These are phyloP conservation scores for Arxiozyma bovina DNA, from an alignment of 1,139 yeast species.

Conservation along the genomic window DNA sequence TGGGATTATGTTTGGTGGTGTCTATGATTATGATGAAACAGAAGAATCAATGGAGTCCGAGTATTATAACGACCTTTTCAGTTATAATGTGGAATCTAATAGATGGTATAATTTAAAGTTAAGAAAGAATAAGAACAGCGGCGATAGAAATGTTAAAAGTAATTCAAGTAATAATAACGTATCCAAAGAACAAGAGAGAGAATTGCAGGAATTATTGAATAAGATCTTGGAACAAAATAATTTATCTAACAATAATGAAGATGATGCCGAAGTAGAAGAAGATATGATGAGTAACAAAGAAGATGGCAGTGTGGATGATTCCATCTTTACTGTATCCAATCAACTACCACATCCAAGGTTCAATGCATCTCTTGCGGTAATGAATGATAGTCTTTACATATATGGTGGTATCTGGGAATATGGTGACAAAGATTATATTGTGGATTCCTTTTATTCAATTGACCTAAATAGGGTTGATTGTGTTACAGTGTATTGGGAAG, in stretches of 20 bases:
- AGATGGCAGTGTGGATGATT: conserved; percentile 32
- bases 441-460: conserved; percentile 79
- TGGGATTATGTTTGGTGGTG: conserved; percentile 93
- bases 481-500: conserved; percentile 84
- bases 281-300: conserved; percentile 30
- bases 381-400: conserved; percentile 76
- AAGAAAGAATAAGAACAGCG: conserved; percentile 41
- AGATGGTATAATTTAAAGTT: conserved; percentile 77
- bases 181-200: conserved; percentile 53
- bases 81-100: conserved; percentile 77
- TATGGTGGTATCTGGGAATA: conserved; percentile 88
- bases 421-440: conserved; percentile 74
- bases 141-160: conserved; percentile 23
- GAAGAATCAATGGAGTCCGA: conserved; percentile 84
- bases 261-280: conserved; percentile 39
- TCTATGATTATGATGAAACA: conserved; percentile 87
- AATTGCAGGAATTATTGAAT: conserved; percentile 71
- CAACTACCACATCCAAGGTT: conserved; percentile 82
- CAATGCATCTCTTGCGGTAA: conserved; percentile 77
- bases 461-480: conserved; percentile 87
- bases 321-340: conserved; percentile 40
- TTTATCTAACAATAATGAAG: conserved; percentile 52
- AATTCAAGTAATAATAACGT: conserved; percentile 22
- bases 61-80: conserved; percentile 71
- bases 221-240: conserved; percentile 65